These are phyloP conservation scores for Acorus gramineus DNA, from an alignment of 106 monocot genomes.

Conservation along the genomic window DNA sequence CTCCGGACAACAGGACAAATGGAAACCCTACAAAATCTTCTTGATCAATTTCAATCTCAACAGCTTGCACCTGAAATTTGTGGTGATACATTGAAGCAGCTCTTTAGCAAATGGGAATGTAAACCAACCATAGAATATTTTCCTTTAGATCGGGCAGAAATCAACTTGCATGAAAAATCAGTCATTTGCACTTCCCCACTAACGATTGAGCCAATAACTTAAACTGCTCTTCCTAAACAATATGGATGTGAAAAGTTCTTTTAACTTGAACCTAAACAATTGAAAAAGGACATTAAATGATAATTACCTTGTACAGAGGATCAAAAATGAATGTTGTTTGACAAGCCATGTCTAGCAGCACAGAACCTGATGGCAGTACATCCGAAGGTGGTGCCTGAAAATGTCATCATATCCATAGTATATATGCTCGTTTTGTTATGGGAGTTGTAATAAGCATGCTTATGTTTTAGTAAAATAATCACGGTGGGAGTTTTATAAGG, in stretches of 20 bases:
- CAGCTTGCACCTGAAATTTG: conserved; percentile 25
- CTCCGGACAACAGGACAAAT: conserved; percentile 67
- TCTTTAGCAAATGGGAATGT: too few species aligned
- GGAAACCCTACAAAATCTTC: conserved; percentile 54
- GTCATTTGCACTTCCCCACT: background rate
- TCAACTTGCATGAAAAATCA: background rate
- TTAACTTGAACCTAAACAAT: too few species aligned
- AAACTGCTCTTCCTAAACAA: background rate
- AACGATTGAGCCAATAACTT: too few species aligned
- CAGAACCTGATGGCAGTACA: conserved; percentile 46
- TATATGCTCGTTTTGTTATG: too few species aligned
- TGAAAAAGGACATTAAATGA: too few species aligned
- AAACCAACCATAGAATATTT: too few species aligned
- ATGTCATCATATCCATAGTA: background rate
- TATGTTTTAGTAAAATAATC: too few species aligned
- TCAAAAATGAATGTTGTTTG: conserved; percentile 51
- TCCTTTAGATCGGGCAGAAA: too few species aligned
- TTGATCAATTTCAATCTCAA: conserved; percentile 66
- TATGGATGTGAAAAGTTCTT: too few species aligned
- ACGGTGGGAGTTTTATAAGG: too few species aligned
- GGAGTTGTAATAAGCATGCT: too few species aligned
- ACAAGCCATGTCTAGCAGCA: conserved; percentile 48
- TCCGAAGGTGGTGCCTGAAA: conserved; percentile 50
- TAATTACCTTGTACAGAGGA: conserved; percentile 45
- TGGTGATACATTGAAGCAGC: background rate